A percentile compares a stretch with the other conserved stretches of the same genome.
Evolutionary conservation across 208 protist species (phyloP).

Genomic region (Leishmania major): DNA sequence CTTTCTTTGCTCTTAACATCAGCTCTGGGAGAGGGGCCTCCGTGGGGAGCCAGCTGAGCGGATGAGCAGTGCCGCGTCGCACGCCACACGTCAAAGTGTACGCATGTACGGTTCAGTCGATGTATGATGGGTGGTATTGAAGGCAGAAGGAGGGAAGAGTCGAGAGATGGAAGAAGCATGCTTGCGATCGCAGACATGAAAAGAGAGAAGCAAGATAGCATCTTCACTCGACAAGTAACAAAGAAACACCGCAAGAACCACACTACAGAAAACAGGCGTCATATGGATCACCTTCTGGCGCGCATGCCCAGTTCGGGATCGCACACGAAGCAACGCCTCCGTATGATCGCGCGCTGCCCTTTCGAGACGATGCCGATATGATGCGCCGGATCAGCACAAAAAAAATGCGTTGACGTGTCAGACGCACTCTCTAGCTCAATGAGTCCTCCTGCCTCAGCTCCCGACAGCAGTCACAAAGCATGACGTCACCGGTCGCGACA

Average conservation of each 20-base stretch:
- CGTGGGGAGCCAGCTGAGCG: background rate
- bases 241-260: background rate
- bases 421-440: background rate
- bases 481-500: background rate
- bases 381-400: background rate
- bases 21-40: background rate
- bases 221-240: background rate
- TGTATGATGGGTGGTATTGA: no score
- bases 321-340: background rate
- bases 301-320: background rate
- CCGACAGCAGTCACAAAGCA: background rate
- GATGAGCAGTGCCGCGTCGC: background rate
- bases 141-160: background rate
- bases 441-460: background rate
- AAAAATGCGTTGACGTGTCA: background rate
- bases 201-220: background rate
- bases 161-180: background rate
- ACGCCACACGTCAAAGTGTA: background rate
- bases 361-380: background rate
- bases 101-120: background rate
- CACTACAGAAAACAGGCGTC: background rate
- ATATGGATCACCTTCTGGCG: background rate
- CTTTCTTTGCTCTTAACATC: background rate
- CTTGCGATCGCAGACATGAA: background rate
- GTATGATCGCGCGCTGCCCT: background rate